A percentile compares a stretch with the other conserved stretches of the same genome.
phyloP scores from a whole-genome alignment of 139 green algal species.

The Chloropicon primus region DNA sequence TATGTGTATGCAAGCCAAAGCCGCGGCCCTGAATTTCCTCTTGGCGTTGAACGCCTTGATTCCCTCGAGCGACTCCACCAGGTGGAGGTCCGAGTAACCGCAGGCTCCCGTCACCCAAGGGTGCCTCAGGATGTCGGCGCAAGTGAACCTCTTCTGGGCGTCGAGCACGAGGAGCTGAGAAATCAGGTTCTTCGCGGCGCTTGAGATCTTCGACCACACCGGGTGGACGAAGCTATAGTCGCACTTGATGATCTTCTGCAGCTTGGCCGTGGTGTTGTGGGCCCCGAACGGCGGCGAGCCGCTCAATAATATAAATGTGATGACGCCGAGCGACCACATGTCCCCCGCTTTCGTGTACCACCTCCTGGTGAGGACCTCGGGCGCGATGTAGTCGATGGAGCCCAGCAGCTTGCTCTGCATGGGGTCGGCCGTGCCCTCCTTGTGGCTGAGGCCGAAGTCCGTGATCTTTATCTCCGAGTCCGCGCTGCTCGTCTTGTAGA shows the following conservation, averaged over 20 bases:
- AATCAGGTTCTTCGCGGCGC: neutral
- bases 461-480: neutral
- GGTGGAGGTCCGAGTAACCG: neutral
- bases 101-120: neutral
- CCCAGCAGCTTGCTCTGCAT: neutral
- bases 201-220: neutral
- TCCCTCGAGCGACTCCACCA: neutral
- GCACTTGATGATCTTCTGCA: neutral
- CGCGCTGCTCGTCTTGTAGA: conserved; percentile 17
- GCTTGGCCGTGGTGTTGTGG: neutral
- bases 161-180: neutral
- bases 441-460: neutral
- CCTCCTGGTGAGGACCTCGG: neutral
- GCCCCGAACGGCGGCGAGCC: neutral
- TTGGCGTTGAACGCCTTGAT: neutral
- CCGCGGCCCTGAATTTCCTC: neutral
- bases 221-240: neutral
- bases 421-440: neutral
- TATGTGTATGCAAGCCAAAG: neutral
- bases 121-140: neutral
- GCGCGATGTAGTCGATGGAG: neutral
- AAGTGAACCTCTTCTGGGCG: neutral
- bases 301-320: neutral
- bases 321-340: neutral
- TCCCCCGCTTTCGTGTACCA: neutral